Conservation (phyloP, 495 filamentous ascomycete genomes). For the Xylaria curta region DNA sequence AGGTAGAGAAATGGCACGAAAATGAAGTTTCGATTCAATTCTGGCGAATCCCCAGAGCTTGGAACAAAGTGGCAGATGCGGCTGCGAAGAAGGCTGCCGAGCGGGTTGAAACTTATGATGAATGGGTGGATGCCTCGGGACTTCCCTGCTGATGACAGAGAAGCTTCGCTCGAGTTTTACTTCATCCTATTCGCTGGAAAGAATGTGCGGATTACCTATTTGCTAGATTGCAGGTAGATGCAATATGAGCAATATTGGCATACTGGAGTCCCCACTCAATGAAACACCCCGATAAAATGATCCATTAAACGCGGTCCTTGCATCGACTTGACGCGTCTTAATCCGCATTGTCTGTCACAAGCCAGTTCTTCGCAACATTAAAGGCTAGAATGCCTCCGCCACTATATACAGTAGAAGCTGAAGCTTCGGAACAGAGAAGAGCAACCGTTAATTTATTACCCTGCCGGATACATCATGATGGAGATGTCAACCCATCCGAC, state of each 20-base stretch:
- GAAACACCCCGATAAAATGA: background rate
- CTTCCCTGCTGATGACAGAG: no score
- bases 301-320: conserved; percentile 14
- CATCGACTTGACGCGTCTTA: conserved; percentile 15
- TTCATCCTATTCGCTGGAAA: no score
- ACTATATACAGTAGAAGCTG: conserved; percentile 31
- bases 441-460: conserved; percentile 82
- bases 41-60: conserved; percentile 50
- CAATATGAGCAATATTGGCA: no score
- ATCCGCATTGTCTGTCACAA: background rate
- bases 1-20: conserved; percentile 37
- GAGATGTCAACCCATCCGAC: conserved; percentile 66
- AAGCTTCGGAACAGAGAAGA: conserved; percentile 39
- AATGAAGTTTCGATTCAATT: conserved; percentile 44
- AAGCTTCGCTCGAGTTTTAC: no score
- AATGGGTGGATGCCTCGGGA: no score
- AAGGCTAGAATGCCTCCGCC: conserved; percentile 36
- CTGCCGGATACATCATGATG: conserved; percentile 81
- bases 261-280: no score
- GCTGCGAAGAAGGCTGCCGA: conserved; percentile 50
- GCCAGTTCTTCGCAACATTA: background rate
- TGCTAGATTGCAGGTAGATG: no score
- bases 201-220: no score
- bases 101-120: no score
- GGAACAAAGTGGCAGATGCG: conserved; percentile 48